Evolutionary conservation across 2,329 filamentous ascomycete genomes (phyloP).

Genomic region (Harringtonia aguacate): DNA sequence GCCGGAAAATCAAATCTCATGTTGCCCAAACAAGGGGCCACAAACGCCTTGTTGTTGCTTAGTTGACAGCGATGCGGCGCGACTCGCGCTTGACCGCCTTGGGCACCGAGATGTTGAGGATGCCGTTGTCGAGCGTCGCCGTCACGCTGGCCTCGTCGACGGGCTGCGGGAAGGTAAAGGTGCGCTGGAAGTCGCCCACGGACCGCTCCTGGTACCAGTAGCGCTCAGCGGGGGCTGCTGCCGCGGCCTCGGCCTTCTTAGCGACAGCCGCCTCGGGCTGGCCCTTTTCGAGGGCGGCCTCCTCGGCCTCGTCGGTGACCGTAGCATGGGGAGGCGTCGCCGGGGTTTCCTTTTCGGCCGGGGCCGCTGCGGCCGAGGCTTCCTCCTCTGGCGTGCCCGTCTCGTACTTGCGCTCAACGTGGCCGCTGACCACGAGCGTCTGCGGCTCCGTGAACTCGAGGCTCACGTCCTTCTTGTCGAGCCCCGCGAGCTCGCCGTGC

Average conservation of each 20-base stretch:
- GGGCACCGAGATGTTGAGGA: slow-evolving; percentile 53
- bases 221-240: slow-evolving; percentile 13
- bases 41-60: slow-evolving; percentile 15
- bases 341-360: slow-evolving; percentile 12
- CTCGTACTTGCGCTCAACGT: slow-evolving; percentile 51
- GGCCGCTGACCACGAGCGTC: slow-evolving; percentile 61
- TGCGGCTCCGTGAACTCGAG: slow-evolving; percentile 72
- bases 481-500: slow-evolving; percentile 68
- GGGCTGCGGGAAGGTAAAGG: slow-evolving; percentile 55
- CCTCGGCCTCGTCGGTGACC: slow-evolving; percentile 50
- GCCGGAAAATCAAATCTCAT: too few relatives aligned
- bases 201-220: slow-evolving; percentile 64
- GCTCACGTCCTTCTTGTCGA: slow-evolving; percentile 61
- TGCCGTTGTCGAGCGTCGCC: slow-evolving; percentile 54
- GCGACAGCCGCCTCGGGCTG: slow-evolving; percentile 17
- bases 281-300: slow-evolving; percentile 16
- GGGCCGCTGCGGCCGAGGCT: slow-evolving; percentile 9
- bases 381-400: background rate
- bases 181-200: slow-evolving; percentile 56
- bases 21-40: too few relatives aligned
- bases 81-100: slow-evolving; percentile 51
- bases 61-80: slow-evolving; percentile 45
- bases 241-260: slow-evolving; percentile 10
- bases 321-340: slow-evolving; percentile 41
- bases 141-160: slow-evolving; percentile 52